Evolutionary conservation across 2,329 filamentous ascomycete genomes (phyloP).

Genomic region (Periconia macrospinosa): DNA sequence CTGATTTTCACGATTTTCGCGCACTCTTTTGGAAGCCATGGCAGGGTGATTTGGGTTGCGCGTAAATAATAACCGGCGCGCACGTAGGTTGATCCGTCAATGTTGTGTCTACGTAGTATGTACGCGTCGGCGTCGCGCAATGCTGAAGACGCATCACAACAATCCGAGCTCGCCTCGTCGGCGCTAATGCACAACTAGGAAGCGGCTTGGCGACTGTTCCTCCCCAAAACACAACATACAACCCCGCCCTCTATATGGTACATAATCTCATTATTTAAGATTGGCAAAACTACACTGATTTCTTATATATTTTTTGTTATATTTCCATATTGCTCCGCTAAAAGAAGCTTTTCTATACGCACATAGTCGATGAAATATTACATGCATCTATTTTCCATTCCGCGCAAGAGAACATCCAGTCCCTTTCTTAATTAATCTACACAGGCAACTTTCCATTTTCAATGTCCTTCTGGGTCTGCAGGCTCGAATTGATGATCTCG

Average conservation of each 20-base stretch:
- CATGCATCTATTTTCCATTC: neutral
- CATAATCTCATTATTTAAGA: too few relatives aligned
- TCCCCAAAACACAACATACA: too few relatives aligned
- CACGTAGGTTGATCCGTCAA: neutral
- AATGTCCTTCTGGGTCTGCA: slow-evolving; percentile 4
- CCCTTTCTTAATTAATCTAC: neutral
- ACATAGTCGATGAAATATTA: too few relatives aligned
- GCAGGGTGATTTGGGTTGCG: neutral
- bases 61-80: neutral
- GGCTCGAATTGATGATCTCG: slow-evolving; percentile 7
- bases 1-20: slow-evolving; percentile 42
- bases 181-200: neutral
- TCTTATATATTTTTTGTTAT: too few relatives aligned
- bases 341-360: too few relatives aligned
- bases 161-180: neutral
- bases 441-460: neutral
- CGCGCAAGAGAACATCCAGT: neutral
- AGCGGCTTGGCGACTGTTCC: neutral
- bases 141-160: too few relatives aligned
- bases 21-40: slow-evolving; percentile 35
- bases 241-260: too few relatives aligned
- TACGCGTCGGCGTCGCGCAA: too few relatives aligned
- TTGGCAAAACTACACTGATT: too few relatives aligned
- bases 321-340: too few relatives aligned
- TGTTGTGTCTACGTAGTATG: too few relatives aligned